Evolutionary conservation across 768 basidiomycete species (phyloP).

Genomic region (Porpolomopsis calyptriformis): DNA sequence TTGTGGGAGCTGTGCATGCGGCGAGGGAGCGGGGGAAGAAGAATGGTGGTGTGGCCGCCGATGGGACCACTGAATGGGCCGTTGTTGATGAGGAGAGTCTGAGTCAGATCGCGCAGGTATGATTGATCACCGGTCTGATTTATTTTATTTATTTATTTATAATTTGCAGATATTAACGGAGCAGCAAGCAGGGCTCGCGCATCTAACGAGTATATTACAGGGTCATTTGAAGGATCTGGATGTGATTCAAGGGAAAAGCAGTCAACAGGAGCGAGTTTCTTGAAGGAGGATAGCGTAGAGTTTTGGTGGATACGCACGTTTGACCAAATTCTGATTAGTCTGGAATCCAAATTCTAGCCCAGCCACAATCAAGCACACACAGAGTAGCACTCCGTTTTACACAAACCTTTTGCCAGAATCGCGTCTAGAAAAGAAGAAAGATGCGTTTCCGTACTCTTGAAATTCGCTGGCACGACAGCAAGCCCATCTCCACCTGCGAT

Average conservation of each 20-base stretch:
- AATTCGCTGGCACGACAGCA: conserved; percentile 94
- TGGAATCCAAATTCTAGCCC: no score
- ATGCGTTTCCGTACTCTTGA: conserved; percentile 89
- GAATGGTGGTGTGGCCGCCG: conserved; percentile 25
- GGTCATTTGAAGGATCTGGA: conserved; percentile 53
- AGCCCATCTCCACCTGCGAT: conserved; percentile 93
- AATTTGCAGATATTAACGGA: conserved; percentile 52
- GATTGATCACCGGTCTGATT: not conserved
- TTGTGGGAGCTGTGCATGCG: conserved; percentile 63
- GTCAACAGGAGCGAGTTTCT: no score
- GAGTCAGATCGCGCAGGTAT: conserved; percentile 62
- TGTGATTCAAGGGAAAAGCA: conserved; percentile 41
- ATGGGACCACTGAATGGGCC: conserved; percentile 47
- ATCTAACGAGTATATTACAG: conserved; percentile 67
- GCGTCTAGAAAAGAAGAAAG: no score
- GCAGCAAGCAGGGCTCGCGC: conserved; percentile 71
- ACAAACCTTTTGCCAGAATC: no score
- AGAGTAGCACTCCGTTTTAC: no score
- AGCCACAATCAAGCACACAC: no score
- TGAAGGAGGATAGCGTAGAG: conserved; percentile 1
- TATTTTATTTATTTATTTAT: conserved; percentile 7
- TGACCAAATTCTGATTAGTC: no score
- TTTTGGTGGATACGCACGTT: no score
- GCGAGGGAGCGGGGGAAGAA: conserved; percentile 41
- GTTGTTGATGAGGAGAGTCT: conserved; percentile 85